phyloP scores from a whole-genome alignment of 2,329 filamentous ascomycete species.

The Hypoxylon sp. region DNA sequence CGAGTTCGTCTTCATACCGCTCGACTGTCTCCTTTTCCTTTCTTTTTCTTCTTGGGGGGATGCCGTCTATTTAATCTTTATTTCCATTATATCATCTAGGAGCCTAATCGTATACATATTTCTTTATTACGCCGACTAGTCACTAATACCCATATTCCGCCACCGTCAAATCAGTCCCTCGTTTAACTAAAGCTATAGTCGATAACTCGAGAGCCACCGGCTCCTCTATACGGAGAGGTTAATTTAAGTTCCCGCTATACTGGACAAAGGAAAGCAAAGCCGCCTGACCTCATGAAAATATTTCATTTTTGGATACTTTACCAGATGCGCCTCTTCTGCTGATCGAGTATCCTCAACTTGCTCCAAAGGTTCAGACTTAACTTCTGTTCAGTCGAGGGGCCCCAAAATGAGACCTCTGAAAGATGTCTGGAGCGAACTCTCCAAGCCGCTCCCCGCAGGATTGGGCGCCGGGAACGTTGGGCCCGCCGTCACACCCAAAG shows the following conservation, averaged over 20 bases:
- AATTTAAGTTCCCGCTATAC: slow-evolving; percentile 39
- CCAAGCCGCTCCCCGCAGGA: slow-evolving; percentile 42
- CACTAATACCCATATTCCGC: slow-evolving; percentile 9
- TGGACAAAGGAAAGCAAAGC: slow-evolving; percentile 18
- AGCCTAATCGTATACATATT: slow-evolving; percentile 28
- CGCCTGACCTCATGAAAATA: slow-evolving; percentile 9
- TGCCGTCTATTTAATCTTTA: slow-evolving; percentile 23
- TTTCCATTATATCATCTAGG: slow-evolving; percentile 1
- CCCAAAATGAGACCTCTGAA: slow-evolving; percentile 38
- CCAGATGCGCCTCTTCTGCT: slow-evolving; percentile 25
- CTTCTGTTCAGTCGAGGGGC: slow-evolving; percentile 10
- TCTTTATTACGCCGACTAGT: slow-evolving; percentile 8
- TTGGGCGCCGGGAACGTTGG: slow-evolving; percentile 27
- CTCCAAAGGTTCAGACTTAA: not conserved
- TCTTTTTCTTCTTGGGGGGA: slow-evolving; percentile 13
- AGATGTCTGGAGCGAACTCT: slow-evolving; percentile 47
- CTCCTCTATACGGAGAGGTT: slow-evolving; percentile 22
- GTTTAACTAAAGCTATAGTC: slow-evolving; percentile 21
- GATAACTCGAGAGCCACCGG: not conserved
- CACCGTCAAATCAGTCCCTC: slow-evolving; percentile 26
- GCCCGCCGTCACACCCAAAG: slow-evolving; percentile 33
- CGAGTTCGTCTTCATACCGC: slow-evolving; percentile 30
- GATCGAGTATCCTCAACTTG: not conserved
- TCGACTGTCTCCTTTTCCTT: slow-evolving; percentile 8
- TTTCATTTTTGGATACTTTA: slow-evolving; percentile 9